phyloP scores from a whole-genome alignment of 495 filamentous ascomycete species.

The Penicillium coprophilum region DNA sequence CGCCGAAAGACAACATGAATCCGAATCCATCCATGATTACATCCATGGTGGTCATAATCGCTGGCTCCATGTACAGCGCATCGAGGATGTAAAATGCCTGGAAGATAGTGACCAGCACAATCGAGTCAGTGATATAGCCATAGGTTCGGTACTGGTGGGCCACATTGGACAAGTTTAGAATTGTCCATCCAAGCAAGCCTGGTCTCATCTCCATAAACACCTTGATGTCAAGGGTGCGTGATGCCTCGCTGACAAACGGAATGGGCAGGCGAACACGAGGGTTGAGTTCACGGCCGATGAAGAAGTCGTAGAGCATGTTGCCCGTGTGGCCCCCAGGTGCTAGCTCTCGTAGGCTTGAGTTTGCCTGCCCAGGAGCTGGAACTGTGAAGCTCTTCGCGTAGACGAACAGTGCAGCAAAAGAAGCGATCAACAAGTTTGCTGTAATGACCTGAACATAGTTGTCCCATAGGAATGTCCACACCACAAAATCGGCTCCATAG shows the following conservation, averaged over 20 bases:
- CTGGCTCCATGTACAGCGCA: constrained; percentile 82
- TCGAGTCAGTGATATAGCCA: constrained; percentile 83
- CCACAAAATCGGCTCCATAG: constrained; percentile 75
- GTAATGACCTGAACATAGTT: constrained; percentile 86
- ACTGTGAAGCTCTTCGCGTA: constrained; percentile 81
- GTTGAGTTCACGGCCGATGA: constrained; percentile 95
- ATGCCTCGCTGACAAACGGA: constrained; percentile 55
- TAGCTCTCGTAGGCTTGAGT: constrained; percentile 67
- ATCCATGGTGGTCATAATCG: constrained; percentile 94
- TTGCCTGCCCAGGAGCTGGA: constrained; percentile 58
- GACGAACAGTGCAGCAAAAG: constrained; percentile 65
- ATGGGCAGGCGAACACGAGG: constrained; percentile 78
- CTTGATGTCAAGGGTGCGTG: constrained; percentile 80
- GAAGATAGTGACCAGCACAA: constrained; percentile 74
- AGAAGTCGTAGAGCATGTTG: constrained; percentile 92
- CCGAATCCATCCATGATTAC: constrained; percentile 94
- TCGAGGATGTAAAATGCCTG: constrained; percentile 87
- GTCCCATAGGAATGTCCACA: constrained; percentile 92
- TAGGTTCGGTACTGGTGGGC: constrained; percentile 83
- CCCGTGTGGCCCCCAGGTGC: constrained; percentile 80
- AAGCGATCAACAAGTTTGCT: constrained; percentile 74
- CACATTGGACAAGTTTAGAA: constrained; percentile 81
- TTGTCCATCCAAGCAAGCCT: constrained; percentile 85
- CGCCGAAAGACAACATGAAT: constrained; percentile 94
- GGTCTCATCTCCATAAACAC: constrained; percentile 87